Conservation (phyloP, 805 yeast genomes). For the Barnettozyma vustinii region DNA sequence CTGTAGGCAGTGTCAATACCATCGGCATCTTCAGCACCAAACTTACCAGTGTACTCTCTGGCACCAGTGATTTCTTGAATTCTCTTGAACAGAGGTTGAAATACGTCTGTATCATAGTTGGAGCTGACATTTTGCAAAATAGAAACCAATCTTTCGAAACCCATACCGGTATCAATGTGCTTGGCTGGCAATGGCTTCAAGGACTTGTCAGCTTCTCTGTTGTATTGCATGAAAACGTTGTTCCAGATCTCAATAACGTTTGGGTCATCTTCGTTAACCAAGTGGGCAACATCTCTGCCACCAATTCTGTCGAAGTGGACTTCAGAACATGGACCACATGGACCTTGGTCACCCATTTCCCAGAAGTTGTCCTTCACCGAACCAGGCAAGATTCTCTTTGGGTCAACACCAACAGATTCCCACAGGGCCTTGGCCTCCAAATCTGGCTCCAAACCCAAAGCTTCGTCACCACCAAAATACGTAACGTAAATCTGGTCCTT, state of each 20-base stretch:
- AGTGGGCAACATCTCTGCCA: constrained; percentile 87
- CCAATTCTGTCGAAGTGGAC: constrained; percentile 97
- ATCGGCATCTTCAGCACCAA: constrained; percentile 87
- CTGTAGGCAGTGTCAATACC: constrained; percentile 98
- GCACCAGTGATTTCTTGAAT: constrained; percentile 93
- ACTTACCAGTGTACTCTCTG: constrained; percentile 86
- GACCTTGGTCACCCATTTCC: constrained; percentile 99
- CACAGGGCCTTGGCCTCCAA: constrained; percentile 86
- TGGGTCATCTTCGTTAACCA: constrained; percentile 97
- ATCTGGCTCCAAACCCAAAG: constrained; percentile 84
- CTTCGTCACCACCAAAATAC: constrained; percentile 90
- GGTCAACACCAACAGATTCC: constrained; percentile 83
- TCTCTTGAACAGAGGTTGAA: constrained; percentile 77
- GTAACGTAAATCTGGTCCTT: constrained; percentile 85
- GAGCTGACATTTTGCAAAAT: constrained; percentile 86
- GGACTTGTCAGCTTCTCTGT: constrained; percentile 84
- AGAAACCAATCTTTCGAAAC: constrained; percentile 95
- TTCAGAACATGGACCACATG: constrained; percentile 99
- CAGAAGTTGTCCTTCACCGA: constrained; percentile 89
- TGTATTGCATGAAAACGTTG: constrained; percentile 92
- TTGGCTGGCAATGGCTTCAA: constrained; percentile 84
- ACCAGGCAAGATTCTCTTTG: constrained; percentile 92
- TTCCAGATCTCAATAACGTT: constrained; percentile 98
- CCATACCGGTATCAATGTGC: constrained; percentile 98
- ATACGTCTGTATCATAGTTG: constrained; percentile 96